Base-by-base conservation (phyloP, 257 asterid genomes). In the Misopates orontium region DNA sequence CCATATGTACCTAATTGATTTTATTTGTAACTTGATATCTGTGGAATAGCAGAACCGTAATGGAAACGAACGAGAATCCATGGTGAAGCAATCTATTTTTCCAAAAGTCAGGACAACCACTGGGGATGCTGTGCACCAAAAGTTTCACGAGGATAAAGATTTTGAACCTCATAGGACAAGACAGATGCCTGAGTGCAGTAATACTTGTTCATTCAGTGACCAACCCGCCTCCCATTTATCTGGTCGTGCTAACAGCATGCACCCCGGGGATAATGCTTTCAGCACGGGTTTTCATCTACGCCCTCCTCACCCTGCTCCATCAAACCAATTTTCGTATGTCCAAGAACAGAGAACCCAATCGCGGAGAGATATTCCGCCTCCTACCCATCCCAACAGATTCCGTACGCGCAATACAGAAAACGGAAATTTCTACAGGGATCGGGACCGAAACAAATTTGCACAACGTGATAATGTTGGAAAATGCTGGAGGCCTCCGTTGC, bases 221-320 rank as follows among this genome's bases (percentile, higher is more conserved):
- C 86, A 72, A 36, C 77, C 76, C 44, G 56, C 68, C 56, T 73
- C 83, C 60, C 83, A 72, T 71, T 71, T 71, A 36, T 76, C 84
- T 50, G 63, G 69, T 6, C 81, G 78, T 60, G 77, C 74, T 70
- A 78, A 77, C 71, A 78, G 71, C 31, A 63, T 47, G 50, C 87
- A 69, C 39, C 80, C 75, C 5, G 71, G 73, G 45, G 90, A 86
- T 62, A 76, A 74, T 60, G 61, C 82, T 67, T 75, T 71, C 62
- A 73, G 68, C 79, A 87, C 86, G 78, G 82, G 88, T 77, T 86
- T 79, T 69, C 91, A 75, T 56, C 72, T 91, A 56, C 96, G 83
- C 23, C 97, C 97, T 55, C 97, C 97, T 60, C 89, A 86, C 41
- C 97, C 96, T 16, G 89, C 93, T 77, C 95, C 96, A 53, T 83